Evolutionary conservation across 2,329 filamentous ascomycete species (phyloP), one percentile per base, ranked within the genome.

Genomic region (Botryotinia narcissicola): DNA sequence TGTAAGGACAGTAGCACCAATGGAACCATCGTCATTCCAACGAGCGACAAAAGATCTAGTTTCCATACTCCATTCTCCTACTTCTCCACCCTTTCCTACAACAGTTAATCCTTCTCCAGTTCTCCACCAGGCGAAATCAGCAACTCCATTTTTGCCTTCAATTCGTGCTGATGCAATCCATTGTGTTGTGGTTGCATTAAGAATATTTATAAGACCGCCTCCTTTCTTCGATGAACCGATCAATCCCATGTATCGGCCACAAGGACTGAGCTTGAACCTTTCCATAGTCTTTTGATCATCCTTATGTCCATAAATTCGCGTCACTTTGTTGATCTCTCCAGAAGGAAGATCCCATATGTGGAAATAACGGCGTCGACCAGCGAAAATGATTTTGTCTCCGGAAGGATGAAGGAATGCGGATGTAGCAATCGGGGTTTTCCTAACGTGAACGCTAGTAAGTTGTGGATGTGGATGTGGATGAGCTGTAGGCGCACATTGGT

Each of bases 71-170:
- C 93, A 99, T 84, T 99, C 96, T 71, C 93, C 94, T 10, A 98
- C 88, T 80, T 97, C 93, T 37, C 96, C 96, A 77, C 93, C 94
- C 82, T 92, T 95, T 74, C 93, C 94, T 1, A 93, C 89, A 60
- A 97, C 92, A 0, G 90, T 92, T 79, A 99, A 85, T 7, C 95
- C 95, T 59, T 91, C 88, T 48, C 95, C 93, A 75, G 93, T 90
- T 71, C 89, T 87, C 95, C 95, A 98, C 96, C 96, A 99, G 1
- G 89, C 90, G 79, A 98, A 97, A 82, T 98, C 95, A 1, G 93
- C 92, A 66, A 98, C 91, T 54, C 95, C 95, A 69, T 94, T 91
- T 67, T 89, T 87, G 76, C 93, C 92, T 79, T 98, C 93, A 63
- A 98, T 86, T 57, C 95, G 88, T 22, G 93, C 93, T 76, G 95